Evolutionary conservation across 306 rosid species (phyloP).

Genomic region (Fagus sylvatica): DNA sequence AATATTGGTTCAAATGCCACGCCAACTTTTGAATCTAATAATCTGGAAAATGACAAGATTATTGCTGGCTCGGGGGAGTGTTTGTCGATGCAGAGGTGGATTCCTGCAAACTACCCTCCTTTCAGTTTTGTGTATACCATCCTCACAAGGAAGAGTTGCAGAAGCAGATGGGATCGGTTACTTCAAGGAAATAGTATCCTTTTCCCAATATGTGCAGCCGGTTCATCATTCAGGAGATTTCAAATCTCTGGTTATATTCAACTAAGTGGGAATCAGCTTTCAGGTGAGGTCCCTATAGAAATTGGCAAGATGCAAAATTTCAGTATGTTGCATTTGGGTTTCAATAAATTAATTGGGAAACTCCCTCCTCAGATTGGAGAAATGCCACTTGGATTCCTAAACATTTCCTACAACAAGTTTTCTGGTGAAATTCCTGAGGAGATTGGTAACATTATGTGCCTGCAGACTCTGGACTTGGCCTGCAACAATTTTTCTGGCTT

Average conservation of each 20-base stretch:
- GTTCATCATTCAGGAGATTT: constrained; percentile 32
- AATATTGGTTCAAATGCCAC: constrained; percentile 59
- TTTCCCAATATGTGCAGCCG: constrained; percentile 52
- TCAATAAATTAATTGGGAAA: constrained; percentile 59
- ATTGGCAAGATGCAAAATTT: constrained; percentile 65
- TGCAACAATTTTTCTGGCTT: constrained; percentile 75
- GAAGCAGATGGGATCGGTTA: constrained; percentile 72
- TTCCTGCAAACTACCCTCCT: constrained; percentile 96
- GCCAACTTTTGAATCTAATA: constrained; percentile 59
- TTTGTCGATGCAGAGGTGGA: constrained; percentile 86
- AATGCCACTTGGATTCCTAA: constrained; percentile 60
- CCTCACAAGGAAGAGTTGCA: constrained; percentile 81
- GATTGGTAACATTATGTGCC: constrained; percentile 56
- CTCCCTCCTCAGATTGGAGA: constrained; percentile 63
- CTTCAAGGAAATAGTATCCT: constrained; percentile 78
- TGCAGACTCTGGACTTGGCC: constrained; percentile 80
- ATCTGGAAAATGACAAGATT: constrained; percentile 20
- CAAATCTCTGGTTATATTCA: constrained; percentile 89
- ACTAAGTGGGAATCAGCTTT: constrained; percentile 61
- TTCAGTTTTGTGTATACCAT: constrained; percentile 73
- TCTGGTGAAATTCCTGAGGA: constrained; percentile 76
- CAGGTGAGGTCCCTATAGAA: constrained; percentile 70
- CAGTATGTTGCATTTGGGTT: constrained; percentile 74
- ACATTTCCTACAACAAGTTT: constrained; percentile 59
- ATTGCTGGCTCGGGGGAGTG: constrained; percentile 86